A percentile compares a stretch with the other conserved stretches of the same genome.
Evolutionary conservation across 441 rosid species (phyloP).

Genomic region (Gossypium aridum): DNA sequence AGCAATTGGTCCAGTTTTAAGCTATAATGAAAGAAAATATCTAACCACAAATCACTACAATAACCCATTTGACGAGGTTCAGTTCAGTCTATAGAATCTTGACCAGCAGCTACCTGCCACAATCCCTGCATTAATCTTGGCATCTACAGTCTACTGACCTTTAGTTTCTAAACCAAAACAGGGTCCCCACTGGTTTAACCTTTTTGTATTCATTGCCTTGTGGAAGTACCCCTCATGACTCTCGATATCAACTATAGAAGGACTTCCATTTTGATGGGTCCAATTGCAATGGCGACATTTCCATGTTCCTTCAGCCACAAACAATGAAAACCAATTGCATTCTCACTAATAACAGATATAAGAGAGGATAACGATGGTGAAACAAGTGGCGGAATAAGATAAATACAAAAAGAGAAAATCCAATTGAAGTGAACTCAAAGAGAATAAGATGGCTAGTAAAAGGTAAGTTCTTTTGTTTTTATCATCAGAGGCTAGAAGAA

Average conservation of each 20-base stretch:
- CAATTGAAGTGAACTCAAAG: background rate
- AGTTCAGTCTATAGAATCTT: background rate
- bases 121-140: slow-evolving; percentile 6
- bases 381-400: background rate
- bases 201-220: slow-evolving; percentile 17
- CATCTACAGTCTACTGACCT: slow-evolving; percentile 47
- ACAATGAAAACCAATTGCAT: slow-evolving; percentile 24
- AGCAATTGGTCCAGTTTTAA: background rate
- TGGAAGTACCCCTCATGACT: slow-evolving; percentile 19
- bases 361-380: background rate
- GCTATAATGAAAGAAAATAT: background rate
- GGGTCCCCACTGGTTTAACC: slow-evolving; percentile 20
- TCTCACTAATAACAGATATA: slow-evolving; percentile 7
- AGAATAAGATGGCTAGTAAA: background rate
- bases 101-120: background rate
- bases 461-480: background rate
- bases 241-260: slow-evolving; percentile 18
- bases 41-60: background rate
- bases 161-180: slow-evolving; percentile 35
- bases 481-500: background rate
- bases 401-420: background rate
- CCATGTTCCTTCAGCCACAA: slow-evolving; percentile 54
- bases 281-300: slow-evolving; percentile 69
- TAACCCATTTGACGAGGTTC: background rate
- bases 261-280: slow-evolving; percentile 34